Base-by-base conservation (phyloP, 1,284 basidiomycete genomes). In the Marasmius sp. region DNA sequence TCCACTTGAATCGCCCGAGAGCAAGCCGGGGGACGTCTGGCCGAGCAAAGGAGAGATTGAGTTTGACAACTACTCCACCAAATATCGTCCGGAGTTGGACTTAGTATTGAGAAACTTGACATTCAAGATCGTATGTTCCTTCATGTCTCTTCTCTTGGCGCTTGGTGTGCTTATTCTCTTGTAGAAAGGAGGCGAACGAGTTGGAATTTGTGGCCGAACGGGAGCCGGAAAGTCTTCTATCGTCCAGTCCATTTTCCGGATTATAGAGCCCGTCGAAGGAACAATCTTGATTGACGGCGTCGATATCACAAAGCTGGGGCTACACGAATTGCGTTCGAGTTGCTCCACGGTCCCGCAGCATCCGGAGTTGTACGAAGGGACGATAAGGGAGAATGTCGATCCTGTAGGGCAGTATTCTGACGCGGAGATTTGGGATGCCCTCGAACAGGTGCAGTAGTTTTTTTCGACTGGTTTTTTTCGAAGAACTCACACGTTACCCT, bases 211-310 rank as follows among this genome's bases (percentile, higher is more conserved):
- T 69, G 95, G 95, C 1, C 79, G 95, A 63, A 98, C 96, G 0
- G 95, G 96, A 1, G 92, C 94, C n/a, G 95, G 95, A 64, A 97
- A 97, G 77, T 92, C 88, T 34, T 92, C 91, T 3, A 84, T 95
- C 62, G 80, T 87, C 57, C 8, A 61, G 18, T 85, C 88, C 1
- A 71, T 94, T 0, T 92, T 92, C 79, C 84, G 92, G 1, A 91
- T 97, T 67, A 85, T 97, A 63, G 96, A 98, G 72, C 89, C 93
- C 0, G 79, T 83, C 0, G 79, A 81, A 51, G 97, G 96, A 9
- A 84, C 83, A 1, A 95, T 99, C 59, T 69, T 82, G 11, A 91
- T 97, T 57, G 94, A 98, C 72, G 90, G 87, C 6, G 81, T 95
- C 5, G 93, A 96, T 71, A 91, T 95, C 65, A 84, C 88, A 11